Percentiles rank a stretch among this genome's conserved stretches.
These are phyloP conservation scores for Arthroderma uncinatum DNA, from an alignment of 2,329 filamentous ascomycete species.

Conservation along the genomic window DNA sequence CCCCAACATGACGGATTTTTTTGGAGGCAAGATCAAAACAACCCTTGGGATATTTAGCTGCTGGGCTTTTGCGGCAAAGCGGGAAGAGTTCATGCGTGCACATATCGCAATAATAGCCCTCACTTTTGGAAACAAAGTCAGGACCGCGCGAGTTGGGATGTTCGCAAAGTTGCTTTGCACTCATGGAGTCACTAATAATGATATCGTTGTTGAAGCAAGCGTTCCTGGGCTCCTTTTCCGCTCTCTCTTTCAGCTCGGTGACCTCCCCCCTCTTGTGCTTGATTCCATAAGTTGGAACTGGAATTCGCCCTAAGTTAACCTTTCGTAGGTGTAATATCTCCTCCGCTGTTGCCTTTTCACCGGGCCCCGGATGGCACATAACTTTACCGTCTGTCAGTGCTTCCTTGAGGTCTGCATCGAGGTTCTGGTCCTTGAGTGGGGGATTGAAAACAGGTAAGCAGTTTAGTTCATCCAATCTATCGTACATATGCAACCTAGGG, in stretches of 20 bases:
- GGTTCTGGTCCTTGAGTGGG: background rate
- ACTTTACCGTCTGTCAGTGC: background rate
- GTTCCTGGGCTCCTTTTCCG: background rate
- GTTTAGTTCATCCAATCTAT: background rate
- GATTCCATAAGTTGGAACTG: background rate
- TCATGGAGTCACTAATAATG: background rate
- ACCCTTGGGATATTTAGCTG: background rate
- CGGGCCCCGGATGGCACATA: background rate
- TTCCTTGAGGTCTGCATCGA: background rate
- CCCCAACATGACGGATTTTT: background rate
- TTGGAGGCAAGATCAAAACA: background rate
- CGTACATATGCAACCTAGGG: background rate
- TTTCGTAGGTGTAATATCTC: background rate
- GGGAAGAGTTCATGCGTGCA: background rate
- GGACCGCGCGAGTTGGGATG: background rate
- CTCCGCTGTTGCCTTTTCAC: background rate
- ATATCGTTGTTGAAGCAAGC: background rate
- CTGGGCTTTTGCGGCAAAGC: background rate
- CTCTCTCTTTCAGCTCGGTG: background rate
- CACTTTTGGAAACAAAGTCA: constrained; percentile 1
- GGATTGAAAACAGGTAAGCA: background rate
- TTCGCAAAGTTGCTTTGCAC: background rate
- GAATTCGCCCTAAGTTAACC: background rate
- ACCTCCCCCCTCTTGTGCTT: background rate
- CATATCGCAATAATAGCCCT: constrained; percentile 6